These are phyloP conservation scores for Xylaria intraflava DNA, from an alignment of 495 filamentous ascomycete genomes.

Conservation along the genomic window DNA sequence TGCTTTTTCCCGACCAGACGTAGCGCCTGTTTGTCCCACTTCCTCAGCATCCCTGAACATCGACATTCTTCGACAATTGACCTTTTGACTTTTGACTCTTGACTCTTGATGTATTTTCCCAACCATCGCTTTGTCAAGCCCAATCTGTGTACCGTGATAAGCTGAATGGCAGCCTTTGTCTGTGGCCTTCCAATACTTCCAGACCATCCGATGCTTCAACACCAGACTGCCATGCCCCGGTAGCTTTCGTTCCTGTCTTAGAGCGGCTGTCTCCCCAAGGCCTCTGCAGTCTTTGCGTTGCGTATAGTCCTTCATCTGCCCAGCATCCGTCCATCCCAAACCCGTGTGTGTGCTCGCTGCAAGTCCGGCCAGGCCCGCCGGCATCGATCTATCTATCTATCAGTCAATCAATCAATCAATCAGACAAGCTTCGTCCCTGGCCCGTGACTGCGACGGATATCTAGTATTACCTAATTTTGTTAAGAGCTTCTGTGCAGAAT, in stretches of 20 bases:
- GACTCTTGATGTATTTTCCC: too few species aligned
- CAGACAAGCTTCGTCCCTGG: neutral
- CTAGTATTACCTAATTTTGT: neutral
- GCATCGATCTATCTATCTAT: neutral
- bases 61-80: slow-evolving; percentile 4
- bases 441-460: neutral
- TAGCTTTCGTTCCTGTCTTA: neutral
- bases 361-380: neutral
- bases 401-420: neutral
- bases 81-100: neutral
- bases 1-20: neutral
- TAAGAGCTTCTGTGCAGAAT: neutral
- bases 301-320: neutral
- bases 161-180: neutral
- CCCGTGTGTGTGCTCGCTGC: neutral
- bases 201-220: neutral
- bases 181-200: neutral
- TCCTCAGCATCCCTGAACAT: neutral
- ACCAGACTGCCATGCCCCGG: neutral
- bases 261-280: too few species aligned
- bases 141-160: neutral
- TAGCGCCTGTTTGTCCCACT: slow-evolving; percentile 4
- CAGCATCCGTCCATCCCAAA: neutral
- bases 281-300: neutral
- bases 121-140: neutral